Percentiles rank a stretch among this genome's conserved stretches.
Evolutionary conservation across 164 flowering plant species (phyloP).

Genomic region (Umbellularia californica): DNA sequence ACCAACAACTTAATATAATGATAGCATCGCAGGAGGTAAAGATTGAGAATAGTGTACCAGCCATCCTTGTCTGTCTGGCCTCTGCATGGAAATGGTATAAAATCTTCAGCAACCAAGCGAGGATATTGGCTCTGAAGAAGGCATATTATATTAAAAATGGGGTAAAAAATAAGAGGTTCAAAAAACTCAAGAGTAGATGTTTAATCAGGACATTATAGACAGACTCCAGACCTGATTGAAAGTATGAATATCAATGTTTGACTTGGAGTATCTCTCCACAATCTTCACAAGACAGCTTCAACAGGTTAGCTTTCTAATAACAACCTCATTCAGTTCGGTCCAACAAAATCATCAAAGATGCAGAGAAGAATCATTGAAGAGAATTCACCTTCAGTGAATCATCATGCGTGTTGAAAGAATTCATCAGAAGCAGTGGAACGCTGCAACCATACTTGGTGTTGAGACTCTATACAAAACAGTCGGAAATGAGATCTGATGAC

Average conservation of each 20-base stretch:
- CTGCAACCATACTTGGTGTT: conserved; percentile 84
- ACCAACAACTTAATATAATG: not conserved
- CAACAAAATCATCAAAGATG: not conserved
- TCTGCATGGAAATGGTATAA: conserved; percentile 76
- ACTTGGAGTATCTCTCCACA: conserved; percentile 71
- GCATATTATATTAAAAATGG: not conserved
- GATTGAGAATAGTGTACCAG: conserved; percentile 49
- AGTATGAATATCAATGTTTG: conserved; percentile 85
- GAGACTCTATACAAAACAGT: conserved; percentile 46
- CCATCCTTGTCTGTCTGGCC: conserved; percentile 82
- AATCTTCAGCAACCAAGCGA: conserved; percentile 80
- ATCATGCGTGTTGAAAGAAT: conserved; percentile 90
- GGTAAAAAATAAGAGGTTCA: not conserved
- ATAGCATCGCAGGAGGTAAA: not conserved
- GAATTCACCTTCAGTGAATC: conserved; percentile 69
- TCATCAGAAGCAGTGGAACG: conserved; percentile 92
- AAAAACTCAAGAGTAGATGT: not conserved
- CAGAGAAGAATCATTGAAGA: conserved; percentile 5
- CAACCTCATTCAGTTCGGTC: not conserved
- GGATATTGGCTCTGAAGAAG: conserved; percentile 80
- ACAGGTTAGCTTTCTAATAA: conserved; percentile 4
- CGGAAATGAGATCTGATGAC: conserved; percentile 8
- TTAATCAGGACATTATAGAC: conserved; percentile 4
- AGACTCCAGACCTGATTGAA: conserved; percentile 74
- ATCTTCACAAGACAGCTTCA: conserved; percentile 42